Conservation (phyloP, 306 rosid genomes). For the Hylodesmum podocarpum region DNA sequence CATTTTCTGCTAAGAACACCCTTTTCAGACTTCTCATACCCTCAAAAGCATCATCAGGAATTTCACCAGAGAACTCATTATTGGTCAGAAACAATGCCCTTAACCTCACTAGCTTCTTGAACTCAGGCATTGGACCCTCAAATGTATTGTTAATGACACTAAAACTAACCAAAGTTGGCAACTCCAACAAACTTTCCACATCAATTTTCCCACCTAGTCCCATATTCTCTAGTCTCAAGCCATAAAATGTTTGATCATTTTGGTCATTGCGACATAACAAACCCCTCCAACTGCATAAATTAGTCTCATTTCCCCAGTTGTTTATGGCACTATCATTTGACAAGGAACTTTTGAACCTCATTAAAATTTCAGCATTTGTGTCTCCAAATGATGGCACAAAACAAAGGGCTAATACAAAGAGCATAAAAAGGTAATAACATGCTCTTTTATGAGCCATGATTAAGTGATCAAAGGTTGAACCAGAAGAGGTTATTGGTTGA, state of each 20-base stretch:
- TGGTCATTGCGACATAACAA: constrained; percentile 33
- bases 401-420: constrained; percentile 7
- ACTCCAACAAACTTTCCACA: constrained; percentile 36
- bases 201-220: constrained; percentile 56
- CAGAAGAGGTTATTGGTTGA: background rate
- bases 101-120: constrained; percentile 45
- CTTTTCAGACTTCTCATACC: constrained; percentile 57
- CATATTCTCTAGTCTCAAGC: constrained; percentile 50
- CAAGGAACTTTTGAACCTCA: constrained; percentile 50
- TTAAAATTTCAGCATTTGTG: constrained; percentile 26
- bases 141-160: constrained; percentile 58
- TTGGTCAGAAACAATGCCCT: constrained; percentile 50
- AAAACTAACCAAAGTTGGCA: constrained; percentile 41
- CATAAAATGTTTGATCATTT: background rate
- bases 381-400: constrained; percentile 28
- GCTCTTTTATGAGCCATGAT: constrained; percentile 27
- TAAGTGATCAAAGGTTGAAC: background rate
- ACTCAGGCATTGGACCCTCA: constrained; percentile 58
- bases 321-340: constrained; percentile 35
- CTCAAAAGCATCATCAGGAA: constrained; percentile 50
- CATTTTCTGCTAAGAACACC: constrained; percentile 49
- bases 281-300: constrained; percentile 63
- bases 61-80: constrained; percentile 60
- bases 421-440: background rate
- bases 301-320: constrained; percentile 52